Evolutionary conservation across 2,329 filamentous ascomycete species (phyloP).

Genomic region (Penicillium sp.): DNA sequence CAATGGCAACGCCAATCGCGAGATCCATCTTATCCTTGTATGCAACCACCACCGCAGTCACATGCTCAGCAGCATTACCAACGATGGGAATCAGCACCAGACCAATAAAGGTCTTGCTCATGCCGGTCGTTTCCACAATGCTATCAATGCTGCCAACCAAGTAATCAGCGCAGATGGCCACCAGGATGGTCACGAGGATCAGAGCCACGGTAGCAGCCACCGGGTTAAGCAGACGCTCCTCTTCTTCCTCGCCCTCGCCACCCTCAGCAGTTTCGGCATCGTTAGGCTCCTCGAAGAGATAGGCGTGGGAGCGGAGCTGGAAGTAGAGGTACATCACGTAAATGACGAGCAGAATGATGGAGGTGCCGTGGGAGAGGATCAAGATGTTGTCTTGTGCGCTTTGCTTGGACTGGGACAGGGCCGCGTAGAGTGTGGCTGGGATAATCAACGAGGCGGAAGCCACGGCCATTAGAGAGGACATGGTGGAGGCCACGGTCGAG

Average conservation of each 20-base stretch:
- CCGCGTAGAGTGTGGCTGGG: slow-evolving; percentile 74
- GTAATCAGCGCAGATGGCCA: slow-evolving; percentile 77
- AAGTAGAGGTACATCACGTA: slow-evolving; percentile 80
- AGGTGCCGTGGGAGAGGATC: slow-evolving; percentile 74
- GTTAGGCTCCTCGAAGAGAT: slow-evolving; percentile 67
- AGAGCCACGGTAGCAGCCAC: slow-evolving; percentile 70
- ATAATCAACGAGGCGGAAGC: slow-evolving; percentile 80
- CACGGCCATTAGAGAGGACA: slow-evolving; percentile 74
- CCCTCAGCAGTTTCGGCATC: slow-evolving; percentile 47
- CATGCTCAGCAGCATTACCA: slow-evolving; percentile 80
- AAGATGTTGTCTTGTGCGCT: slow-evolving; percentile 62
- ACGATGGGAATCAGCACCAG: slow-evolving; percentile 80
- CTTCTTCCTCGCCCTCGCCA: slow-evolving; percentile 51
- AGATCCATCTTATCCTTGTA: slow-evolving; percentile 71
- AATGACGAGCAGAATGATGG: slow-evolving; percentile 74
- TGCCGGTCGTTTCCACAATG: slow-evolving; percentile 71
- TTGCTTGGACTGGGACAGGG: slow-evolving; percentile 57
- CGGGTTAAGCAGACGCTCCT: slow-evolving; percentile 64
- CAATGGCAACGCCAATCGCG: slow-evolving; percentile 80
- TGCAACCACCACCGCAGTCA: slow-evolving; percentile 80
- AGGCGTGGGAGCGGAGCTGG: slow-evolving; percentile 75
- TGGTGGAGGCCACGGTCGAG: slow-evolving; percentile 57
- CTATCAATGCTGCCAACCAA: slow-evolving; percentile 77
- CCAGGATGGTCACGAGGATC: slow-evolving; percentile 71
- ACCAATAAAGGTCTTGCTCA: slow-evolving; percentile 82